A percentile compares a stretch with the other conserved stretches of the same genome.
Evolutionary conservation across 805 yeast species (phyloP).

Genomic region (Barnettozyma salicaria): DNA sequence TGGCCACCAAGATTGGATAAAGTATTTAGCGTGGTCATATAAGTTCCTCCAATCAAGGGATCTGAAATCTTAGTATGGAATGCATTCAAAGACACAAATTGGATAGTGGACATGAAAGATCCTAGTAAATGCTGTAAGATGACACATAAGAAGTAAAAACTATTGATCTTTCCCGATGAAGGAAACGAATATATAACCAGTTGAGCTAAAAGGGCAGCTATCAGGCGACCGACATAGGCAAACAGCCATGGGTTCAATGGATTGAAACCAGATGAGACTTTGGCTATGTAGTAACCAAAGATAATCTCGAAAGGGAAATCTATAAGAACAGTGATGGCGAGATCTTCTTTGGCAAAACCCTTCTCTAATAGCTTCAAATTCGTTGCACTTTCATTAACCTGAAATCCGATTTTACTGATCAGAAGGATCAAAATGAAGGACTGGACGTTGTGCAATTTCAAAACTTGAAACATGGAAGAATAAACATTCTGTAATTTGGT

Average conservation of each 20-base stretch:
- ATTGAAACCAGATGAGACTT: conserved; percentile 78
- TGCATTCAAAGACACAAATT: conserved; percentile 89
- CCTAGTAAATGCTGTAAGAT: conserved; percentile 79
- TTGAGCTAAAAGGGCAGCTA: conserved; percentile 74
- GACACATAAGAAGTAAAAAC: conserved; percentile 58
- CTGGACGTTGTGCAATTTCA: conserved; percentile 65
- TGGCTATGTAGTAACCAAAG: conserved; percentile 93
- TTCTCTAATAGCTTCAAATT: conserved; percentile 84
- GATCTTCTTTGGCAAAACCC: conserved; percentile 89
- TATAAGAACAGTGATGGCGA: conserved; percentile 85
- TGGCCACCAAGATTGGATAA: conserved; percentile 92
- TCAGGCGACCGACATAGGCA: conserved; percentile 77
- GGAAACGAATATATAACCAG: conserved; percentile 72
- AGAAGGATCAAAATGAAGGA: conserved; percentile 69
- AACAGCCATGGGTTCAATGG: conserved; percentile 86
- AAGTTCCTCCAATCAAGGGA: conserved; percentile 94
- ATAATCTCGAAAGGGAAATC: conserved; percentile 95
- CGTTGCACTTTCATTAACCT: conserved; percentile 93
- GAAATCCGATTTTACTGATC: conserved; percentile 85
- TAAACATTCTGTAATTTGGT: conserved; percentile 41
- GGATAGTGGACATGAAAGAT: conserved; percentile 90
- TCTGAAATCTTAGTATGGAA: conserved; percentile 95
- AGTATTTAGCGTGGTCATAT: conserved; percentile 94
- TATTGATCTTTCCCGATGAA: conserved; percentile 36
- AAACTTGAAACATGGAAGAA: conserved; percentile 58